Evolutionary conservation across 371 early-diverging fungal genomes (phyloP), one percentile per base, ranked within the genome.

Genomic region (Scutellospora calospora): DNA sequence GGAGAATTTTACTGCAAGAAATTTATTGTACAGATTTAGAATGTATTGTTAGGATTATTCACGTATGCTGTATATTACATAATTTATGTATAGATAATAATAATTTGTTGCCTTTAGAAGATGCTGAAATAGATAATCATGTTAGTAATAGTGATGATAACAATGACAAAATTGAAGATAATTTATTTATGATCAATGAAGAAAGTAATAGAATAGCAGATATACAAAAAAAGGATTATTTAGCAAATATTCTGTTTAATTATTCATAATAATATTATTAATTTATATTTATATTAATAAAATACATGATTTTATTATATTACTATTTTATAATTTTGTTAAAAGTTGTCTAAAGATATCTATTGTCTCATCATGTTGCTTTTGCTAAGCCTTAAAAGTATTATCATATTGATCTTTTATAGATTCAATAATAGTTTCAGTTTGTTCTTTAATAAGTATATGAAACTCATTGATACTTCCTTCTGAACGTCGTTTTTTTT

Each of bases 161-260:
- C 27, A 18, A 51, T 51, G 4, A 51, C 18, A 14, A 51, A 51
- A 51, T 12, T 5, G 14, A 51, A 4, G 3, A 51, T 51, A 5
- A 51, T 51, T 3, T 51, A 51, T 51, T 51, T 51, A 51, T 31
- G 20, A 29, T 29, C 18, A 62, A 62, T 62, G 31, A 62, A 62
- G 63, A 16, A 62, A 62, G 12, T 11, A 16, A 62, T 5, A 31
- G 31, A 22, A 22, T 62, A 11, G 29, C 16, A 12, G 31, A 14
- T 62, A 27, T 2, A 29, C 62, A 62, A 29, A 62, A 62, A 29
- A 62, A 18, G 16, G 12, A 31, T 29, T 62, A 31, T 31, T 62
- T 62, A 29, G 60, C 31, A 60, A 60, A 60, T 60, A 25, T 60
- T 60, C 12, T 57, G n/a, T 57, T 27, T 60, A 60, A 60, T 51